Evolutionary conservation across 1,284 basidiomycete genomes (phyloP).

Genomic region (Cutaneotrichosporon cyanovorans): DNA sequence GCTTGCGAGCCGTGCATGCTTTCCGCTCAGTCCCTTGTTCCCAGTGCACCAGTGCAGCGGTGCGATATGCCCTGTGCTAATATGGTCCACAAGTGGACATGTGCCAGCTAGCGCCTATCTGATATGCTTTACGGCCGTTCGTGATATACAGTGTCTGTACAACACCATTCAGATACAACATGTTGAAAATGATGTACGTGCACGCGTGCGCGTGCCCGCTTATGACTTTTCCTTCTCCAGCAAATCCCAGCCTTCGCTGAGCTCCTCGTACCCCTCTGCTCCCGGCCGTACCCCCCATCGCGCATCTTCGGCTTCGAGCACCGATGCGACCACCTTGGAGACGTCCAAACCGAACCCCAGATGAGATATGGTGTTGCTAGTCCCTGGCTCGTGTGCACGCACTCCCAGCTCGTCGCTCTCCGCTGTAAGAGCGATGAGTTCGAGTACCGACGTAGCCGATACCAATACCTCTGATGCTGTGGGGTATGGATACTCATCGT

Average conservation of each 20-base stretch:
- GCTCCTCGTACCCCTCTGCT: conserved; percentile 13
- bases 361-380: conserved; percentile 17
- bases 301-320: conserved; percentile 23
- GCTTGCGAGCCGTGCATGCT: no score
- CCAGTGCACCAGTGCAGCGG: no score
- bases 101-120: no score
- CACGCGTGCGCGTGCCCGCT: no score
- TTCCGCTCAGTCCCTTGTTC: no score
- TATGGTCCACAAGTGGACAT: no score
- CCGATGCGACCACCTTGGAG: conserved; percentile 27
- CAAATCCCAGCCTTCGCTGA: conserved; percentile 36
- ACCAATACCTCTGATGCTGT: conserved; percentile 13
- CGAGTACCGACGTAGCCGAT: conserved; percentile 25
- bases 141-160: no score
- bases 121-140: no score
- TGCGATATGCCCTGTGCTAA: no score
- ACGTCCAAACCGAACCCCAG: conserved; percentile 39
- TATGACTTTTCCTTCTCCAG: conserved; percentile 18
- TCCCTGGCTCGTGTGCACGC: conserved; percentile 34
- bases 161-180: no score
- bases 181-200: no score
- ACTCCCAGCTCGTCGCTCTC: conserved; percentile 25
- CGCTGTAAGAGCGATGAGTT: conserved; percentile 24
- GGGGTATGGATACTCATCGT: conserved; percentile 12
- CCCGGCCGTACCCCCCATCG: conserved; percentile 16